phyloP scores from a whole-genome alignment of 2,329 filamentous ascomycete genomes.

The Paecilomyces formosus region DNA sequence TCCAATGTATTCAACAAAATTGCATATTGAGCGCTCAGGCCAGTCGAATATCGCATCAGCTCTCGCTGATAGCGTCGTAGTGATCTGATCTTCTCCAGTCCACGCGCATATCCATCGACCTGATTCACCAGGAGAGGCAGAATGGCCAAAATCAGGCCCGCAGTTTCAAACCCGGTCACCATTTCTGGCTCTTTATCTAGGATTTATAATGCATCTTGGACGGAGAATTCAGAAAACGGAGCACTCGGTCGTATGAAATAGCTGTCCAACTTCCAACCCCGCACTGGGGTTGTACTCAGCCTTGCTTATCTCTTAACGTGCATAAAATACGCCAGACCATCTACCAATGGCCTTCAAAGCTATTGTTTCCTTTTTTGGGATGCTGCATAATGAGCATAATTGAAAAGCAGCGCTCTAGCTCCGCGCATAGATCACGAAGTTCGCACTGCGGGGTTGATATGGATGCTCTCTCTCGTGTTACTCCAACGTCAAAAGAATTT shows the following conservation, averaged over 20 bases:
- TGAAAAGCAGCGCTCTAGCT: not conserved
- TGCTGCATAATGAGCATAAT: not conserved
- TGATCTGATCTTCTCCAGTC: slow-evolving; percentile 31
- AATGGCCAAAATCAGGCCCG: slow-evolving; percentile 24
- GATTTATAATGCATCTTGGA: not conserved
- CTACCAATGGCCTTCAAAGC: not conserved
- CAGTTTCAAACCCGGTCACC: slow-evolving; percentile 14
- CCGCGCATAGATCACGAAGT: not conserved
- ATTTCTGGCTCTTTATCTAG: not conserved
- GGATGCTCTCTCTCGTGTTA: not conserved
- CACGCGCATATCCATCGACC: slow-evolving; percentile 29
- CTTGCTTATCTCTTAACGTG: not conserved
- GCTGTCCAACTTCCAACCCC: not conserved
- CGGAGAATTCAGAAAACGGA: not conserved
- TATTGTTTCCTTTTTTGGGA: not conserved
- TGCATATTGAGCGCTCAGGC: slow-evolving; percentile 3
- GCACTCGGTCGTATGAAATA: not conserved
- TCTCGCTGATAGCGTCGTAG: slow-evolving; percentile 12
- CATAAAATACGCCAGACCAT: not conserved
- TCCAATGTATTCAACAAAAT: slow-evolving; percentile 7
- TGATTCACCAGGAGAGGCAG: slow-evolving; percentile 29
- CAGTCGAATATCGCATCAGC: not conserved
- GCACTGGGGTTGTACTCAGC: not conserved
- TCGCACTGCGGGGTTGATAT: not conserved
- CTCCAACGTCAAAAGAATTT: not conserved